Percentiles rank a stretch among this genome's conserved stretches.
These are phyloP conservation scores for Nicotiana knightiana DNA, from an alignment of 257 asterid species.

Conservation along the genomic window DNA sequence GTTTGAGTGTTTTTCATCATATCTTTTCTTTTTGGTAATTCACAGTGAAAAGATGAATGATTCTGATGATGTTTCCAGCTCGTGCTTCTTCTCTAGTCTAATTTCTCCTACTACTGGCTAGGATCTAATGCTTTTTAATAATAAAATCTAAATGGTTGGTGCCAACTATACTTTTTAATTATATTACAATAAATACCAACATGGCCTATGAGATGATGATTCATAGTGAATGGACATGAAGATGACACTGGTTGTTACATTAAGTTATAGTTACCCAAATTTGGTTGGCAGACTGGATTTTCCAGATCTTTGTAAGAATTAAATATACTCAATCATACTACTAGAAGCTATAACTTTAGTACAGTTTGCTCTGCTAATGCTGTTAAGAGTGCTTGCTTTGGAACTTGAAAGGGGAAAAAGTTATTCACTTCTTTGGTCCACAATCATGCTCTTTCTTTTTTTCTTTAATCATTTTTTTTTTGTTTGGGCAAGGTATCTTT, in stretches of 20 bases:
- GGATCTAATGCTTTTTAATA: background rate
- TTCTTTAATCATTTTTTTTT: no score
- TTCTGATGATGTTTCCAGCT: background rate
- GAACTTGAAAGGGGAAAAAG: background rate
- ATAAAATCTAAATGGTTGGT: background rate
- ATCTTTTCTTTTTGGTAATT: background rate
- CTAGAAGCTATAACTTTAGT: background rate
- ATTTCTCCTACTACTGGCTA: background rate
- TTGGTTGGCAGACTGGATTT: slow-evolving; percentile 3
- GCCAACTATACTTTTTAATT: background rate
- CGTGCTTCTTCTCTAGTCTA: background rate
- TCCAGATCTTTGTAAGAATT: background rate
- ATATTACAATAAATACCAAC: background rate
- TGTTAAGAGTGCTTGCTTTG: background rate
- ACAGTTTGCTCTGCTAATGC: background rate
- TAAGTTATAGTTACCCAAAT: background rate
- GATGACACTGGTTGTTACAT: background rate
- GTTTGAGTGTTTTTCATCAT: no score
- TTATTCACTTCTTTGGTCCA: background rate
- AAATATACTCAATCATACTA: background rate
- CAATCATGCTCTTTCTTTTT: background rate
- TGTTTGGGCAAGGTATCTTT: no score
- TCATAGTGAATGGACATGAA: background rate
- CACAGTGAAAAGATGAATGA: background rate
- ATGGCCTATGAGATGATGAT: background rate